Base-by-base conservation (phyloP, 2,329 filamentous ascomycete species). In the Paradendryphiella salina region DNA sequence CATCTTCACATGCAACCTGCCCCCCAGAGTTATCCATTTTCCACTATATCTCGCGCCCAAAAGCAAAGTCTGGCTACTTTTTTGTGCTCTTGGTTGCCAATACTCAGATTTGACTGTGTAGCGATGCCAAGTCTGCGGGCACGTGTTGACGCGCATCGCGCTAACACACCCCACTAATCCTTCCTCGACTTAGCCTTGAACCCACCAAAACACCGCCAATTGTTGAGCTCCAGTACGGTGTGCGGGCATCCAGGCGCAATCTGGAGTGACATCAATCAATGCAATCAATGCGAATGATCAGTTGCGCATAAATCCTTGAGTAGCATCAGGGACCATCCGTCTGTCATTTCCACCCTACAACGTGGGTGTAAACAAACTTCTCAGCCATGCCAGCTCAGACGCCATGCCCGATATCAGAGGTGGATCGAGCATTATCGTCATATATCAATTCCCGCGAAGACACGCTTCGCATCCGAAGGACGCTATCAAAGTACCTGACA, bases 381-480 rank as follows among this genome's bases (percentile, higher is more conserved):
- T 38, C 36, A 42, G 20, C 29, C 10, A 67, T 67, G 65, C 61
- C 64, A 46, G 54, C 59, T 20, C 52, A 54, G 40, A 61, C 59
- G 34, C 21, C 60, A n/a, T 75, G 71, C 45, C 73, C 73, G 14
- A 64, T 75, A 14, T 59, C 71, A 20, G 67, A 71, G 44, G 67
- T 75, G 23, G 70, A 74, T 47, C 65, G 59, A 18, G 67, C 66
- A 10, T 52, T 75, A 7, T 63, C 63, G 20, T 63, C 68, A 11
- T 75, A 71, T 50, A 67, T 75, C 51, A 61, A 70, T 29, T 60
- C 67, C 28, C 70, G 71, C 9, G 64, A 73, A 45, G 69, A 74
- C 14, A 73, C 71, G 7, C 36, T 71, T n/a, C 65, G 56, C 36
- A 73, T 74, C 34, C 71, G 73, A 3, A 59, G 65, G 15, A 51